These are phyloP conservation scores for Pythium chondricola DNA, from an alignment of 352 stramenopile species.

Conservation along the genomic window DNA sequence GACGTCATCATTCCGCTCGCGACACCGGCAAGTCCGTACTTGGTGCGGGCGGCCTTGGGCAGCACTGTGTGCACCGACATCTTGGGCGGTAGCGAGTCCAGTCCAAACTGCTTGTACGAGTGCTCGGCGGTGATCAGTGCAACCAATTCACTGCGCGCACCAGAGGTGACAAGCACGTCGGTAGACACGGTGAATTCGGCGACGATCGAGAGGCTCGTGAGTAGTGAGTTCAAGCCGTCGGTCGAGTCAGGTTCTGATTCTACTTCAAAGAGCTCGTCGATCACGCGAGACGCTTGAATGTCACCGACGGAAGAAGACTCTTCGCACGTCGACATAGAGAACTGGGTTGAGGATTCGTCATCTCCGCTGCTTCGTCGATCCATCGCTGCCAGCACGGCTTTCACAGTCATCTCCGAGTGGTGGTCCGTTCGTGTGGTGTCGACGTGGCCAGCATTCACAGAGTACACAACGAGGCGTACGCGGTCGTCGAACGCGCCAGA, in stretches of 20 bases:
- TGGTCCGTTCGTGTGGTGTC: conserved; percentile 10
- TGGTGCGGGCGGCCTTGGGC: conserved; percentile 52
- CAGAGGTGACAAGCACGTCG: conserved; percentile 49
- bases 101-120: conserved; percentile 67
- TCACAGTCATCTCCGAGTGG: conserved; percentile 75
- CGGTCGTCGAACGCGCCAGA: conserved; percentile 43
- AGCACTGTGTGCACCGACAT: conserved; percentile 77
- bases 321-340: conserved; percentile 6
- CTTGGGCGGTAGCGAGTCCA: conserved; percentile 50
- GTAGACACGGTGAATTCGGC: conserved; percentile 75
- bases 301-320: conserved; percentile 7
- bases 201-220: conserved; percentile 40
- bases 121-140: conserved; percentile 56
- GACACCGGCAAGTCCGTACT: conserved; percentile 56
- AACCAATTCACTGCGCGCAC: conserved; percentile 55
- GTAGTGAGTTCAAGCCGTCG: conserved; percentile 19
- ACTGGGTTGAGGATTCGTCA: conserved; percentile 12
- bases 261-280: conserved; percentile 79
- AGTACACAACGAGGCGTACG: conserved; percentile 74
- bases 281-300: conserved; percentile 34
- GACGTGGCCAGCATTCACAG: conserved; percentile 33
- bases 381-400: conserved; percentile 61
- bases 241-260: conserved; percentile 57
- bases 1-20: conserved; percentile 40
- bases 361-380: conserved; percentile 45